Percentiles rank a stretch among this genome's conserved stretches.
Conservation (phyloP, 1,284 basidiomycete genomes). For the Heterobasidion annosum region DNA sequence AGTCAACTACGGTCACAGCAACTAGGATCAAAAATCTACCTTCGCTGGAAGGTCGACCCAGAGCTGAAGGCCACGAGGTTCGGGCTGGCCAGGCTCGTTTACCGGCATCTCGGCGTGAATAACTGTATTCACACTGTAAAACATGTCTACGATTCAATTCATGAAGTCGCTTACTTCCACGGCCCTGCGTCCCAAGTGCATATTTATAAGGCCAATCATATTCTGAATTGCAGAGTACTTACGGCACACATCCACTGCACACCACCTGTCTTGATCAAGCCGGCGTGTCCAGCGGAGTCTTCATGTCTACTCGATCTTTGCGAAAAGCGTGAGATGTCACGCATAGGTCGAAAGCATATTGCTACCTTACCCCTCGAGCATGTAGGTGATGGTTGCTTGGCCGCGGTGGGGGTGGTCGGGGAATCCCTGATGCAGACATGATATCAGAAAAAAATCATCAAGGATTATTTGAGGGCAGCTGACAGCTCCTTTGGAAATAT, state of each 20-base stretch:
- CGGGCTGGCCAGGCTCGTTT: constrained; percentile 53
- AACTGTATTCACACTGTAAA: constrained; percentile 24
- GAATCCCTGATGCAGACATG: constrained; percentile 36
- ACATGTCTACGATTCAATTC: background rate
- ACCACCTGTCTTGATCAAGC: constrained; percentile 75
- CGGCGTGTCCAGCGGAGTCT: constrained; percentile 86
- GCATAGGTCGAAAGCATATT: background rate
- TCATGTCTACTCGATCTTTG: constrained; percentile 70
- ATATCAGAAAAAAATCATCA: background rate
- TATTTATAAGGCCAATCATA: background rate
- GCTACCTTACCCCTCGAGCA: constrained; percentile 64
- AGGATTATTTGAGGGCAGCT: constrained; percentile 13
- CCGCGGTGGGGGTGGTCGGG: constrained; percentile 89
- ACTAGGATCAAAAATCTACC: constrained; percentile 21
- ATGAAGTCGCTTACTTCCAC: constrained; percentile 26
- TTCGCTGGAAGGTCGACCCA: constrained; percentile 91
- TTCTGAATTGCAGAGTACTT: constrained; percentile 14
- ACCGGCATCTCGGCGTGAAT: constrained; percentile 91
- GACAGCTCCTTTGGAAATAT: constrained; percentile 54
- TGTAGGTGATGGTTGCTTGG: constrained; percentile 83
- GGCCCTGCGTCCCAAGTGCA: constrained; percentile 18
- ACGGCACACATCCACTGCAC: constrained; percentile 96
- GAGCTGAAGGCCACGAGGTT: constrained; percentile 80
- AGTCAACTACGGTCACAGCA: background rate
- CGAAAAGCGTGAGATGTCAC: background rate